phyloP scores from a whole-genome alignment of 1,139 yeast species.

The Suhomyces taliae region DNA sequence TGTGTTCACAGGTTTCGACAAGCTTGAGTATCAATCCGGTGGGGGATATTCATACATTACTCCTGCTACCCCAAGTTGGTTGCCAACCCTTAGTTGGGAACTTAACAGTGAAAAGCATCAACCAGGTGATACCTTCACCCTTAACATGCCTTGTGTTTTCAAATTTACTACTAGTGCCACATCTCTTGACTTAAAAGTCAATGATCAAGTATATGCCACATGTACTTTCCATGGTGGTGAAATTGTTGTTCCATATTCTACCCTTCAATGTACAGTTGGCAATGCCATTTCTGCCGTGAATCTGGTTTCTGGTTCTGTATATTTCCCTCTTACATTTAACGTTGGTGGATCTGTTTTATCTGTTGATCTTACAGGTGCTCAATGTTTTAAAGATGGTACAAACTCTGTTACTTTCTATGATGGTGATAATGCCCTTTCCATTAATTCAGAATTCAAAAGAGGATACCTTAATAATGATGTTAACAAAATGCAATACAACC shows the following conservation, averaged over 20 bases:
- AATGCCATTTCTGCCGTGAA: constrained; percentile 13
- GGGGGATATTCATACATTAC: constrained; percentile 4
- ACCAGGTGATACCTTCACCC: constrained; percentile 35
- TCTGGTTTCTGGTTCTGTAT: constrained; percentile 22
- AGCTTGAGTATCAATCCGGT: neutral
- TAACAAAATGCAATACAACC: neutral
- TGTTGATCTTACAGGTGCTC: constrained; percentile 23
- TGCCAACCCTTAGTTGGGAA: constrained; percentile 26
- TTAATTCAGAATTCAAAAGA: constrained; percentile 16
- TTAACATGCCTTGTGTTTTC: constrained; percentile 32
- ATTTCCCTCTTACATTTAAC: constrained; percentile 30
- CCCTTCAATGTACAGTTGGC: constrained; percentile 26
- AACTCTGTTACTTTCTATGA: constrained; percentile 30
- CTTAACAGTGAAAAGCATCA: constrained; percentile 20
- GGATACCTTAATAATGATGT: constrained; percentile 6
- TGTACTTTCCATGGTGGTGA: constrained; percentile 28
- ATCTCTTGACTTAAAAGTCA: constrained; percentile 19
- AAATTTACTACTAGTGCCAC: constrained; percentile 24
- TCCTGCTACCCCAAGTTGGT: constrained; percentile 24
- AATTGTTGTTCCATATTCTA: constrained; percentile 22
- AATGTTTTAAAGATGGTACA: constrained; percentile 21
- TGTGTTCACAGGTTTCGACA: constrained; percentile 15
- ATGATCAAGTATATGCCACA: constrained; percentile 23
- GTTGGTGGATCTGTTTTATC: constrained; percentile 23
- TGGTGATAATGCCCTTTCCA: constrained; percentile 23